Evolutionary conservation across 306 rosid species (phyloP), one percentile per base, ranked within the genome.

Genomic region (Calophaca sinica): DNA sequence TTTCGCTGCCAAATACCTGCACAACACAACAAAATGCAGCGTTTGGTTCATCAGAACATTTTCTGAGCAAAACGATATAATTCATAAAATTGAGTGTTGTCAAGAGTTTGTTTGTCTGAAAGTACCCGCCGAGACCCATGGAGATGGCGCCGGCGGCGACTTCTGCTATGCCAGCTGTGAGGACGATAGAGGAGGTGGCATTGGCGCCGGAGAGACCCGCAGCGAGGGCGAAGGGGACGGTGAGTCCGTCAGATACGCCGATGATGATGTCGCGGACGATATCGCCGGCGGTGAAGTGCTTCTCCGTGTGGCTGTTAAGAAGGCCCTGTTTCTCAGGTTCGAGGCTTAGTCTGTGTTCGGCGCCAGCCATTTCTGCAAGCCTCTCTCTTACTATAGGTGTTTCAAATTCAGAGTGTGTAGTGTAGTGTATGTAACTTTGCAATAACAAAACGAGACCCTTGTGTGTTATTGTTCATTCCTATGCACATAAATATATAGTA

Each of bases 101-200:
- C 41, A 11, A 5, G 26, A 20, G 26, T 20, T 20, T 20, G 26
- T 20, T 20, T 20, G n/a, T n/a, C n/a, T n/a, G n/a, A n/a, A 20
- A 20, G 26, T 86, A 93, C 97, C 98, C 98, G 64, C 98, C 93
- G 75, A 87, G 90, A 1, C 90, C 93, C 93, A 89, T 89, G 78
- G 93, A 89, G 67, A 89, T 89, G 62, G 93, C 86, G 49, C 93
- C 93, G 42, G 93, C 93, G 9, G 85, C 93, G 14, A 89, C 90
- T 73, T 89, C 93, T 1, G 93, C 93, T 49, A 86, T 89, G 7
- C 93, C 93, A 9, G 93, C 93, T 4, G 90, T 89, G 57, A 89
- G 89, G n/a, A 89, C 84, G 5, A 89, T 89, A 46, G 90, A 79
- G 29, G 93, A 89, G 4, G 89, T 65, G 6, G 88, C 90, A 77